Conservation (phyloP, 768 basidiomycete genomes). For the Chiua virens region DNA sequence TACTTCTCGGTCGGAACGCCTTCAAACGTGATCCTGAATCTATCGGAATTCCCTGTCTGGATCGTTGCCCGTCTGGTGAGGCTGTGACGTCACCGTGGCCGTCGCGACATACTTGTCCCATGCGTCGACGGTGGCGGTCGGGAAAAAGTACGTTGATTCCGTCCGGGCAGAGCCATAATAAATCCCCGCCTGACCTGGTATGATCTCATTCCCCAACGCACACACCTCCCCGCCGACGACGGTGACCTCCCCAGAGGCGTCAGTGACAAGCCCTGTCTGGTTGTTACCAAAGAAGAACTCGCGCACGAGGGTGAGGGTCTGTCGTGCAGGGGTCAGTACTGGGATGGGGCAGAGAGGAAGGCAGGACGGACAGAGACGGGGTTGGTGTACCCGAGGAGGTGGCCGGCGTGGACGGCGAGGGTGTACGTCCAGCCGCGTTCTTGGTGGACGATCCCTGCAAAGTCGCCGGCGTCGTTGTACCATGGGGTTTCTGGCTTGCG, state of each 20-base stretch:
- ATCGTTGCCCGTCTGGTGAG: neutral
- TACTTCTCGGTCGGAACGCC: neutral
- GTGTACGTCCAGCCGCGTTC: slow-evolving; percentile 60
- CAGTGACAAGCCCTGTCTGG: slow-evolving; percentile 53
- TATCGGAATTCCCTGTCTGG: neutral
- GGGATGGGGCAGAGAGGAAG: neutral
- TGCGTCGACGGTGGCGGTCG: slow-evolving; percentile 53
- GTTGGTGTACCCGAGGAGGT: slow-evolving; percentile 37
- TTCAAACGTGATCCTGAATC: neutral
- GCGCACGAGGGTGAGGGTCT: slow-evolving; percentile 62
- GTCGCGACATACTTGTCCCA: slow-evolving; percentile 54
- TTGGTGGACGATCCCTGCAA: slow-evolving; percentile 71
- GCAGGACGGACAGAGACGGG: slow-evolving; percentile 45
- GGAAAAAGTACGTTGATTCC: slow-evolving; percentile 54
- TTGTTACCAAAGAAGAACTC: slow-evolving; percentile 70
- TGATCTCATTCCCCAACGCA: slow-evolving; percentile 42
- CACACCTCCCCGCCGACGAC: slow-evolving; percentile 54
- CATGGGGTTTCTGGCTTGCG: slow-evolving; percentile 67
- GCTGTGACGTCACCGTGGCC: slow-evolving; percentile 20
- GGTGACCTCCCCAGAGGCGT: slow-evolving; percentile 20
- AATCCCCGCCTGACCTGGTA: slow-evolving; percentile 59
- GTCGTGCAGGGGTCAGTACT: neutral
- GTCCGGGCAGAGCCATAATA: slow-evolving; percentile 52
- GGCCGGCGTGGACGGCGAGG: slow-evolving; percentile 39
- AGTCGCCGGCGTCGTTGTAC: slow-evolving; percentile 55